Evolutionary conservation across 768 basidiomycete species (phyloP), one percentile per base, ranked within the genome.

Genomic region (Amanita jacksonii): DNA sequence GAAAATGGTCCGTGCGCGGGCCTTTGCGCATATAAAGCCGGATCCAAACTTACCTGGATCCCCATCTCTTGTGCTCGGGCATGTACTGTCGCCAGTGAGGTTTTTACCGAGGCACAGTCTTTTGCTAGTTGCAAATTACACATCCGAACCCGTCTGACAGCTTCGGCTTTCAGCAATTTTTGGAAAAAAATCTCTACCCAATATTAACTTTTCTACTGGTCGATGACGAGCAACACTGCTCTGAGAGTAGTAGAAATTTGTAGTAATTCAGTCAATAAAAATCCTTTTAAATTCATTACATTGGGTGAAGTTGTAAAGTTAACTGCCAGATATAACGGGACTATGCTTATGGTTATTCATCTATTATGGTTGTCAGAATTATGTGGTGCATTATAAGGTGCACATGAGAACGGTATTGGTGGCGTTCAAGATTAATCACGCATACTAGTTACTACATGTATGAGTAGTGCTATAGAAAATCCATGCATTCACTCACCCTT

Each of bases 121-220:
- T 70, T 88, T 86, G 85, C 84, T 88, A 81, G 81, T 88, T 88
- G 85, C 85, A 88, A 88, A 88, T 85, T 87, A 86, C 74, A 85
- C 84, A 88, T 88, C 85, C 85, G 83, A 85, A 87, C 83, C 63
- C 84, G 82, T 87, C 84, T 82, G 75, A 78, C 61, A 72, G 81
- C 82, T 86, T 84, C 69, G 81, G 82, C 80, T 74, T 73, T 68
- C 75, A 81, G 83, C 81, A 87, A 88, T 87, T 88, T 88, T 89
- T 88, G 85, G 77, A 76, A 77, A 74, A 68, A 52, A 51, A 38
- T 24, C 50, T 42, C 30, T 45, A 46, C 47, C 40, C 46, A 43
- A 47, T 28, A 6, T 28, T 28, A 6, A 12, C 51, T 45, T 49
- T 49, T 45, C 50, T 47, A 45, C 56, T 56, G 57, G 59, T 51